phyloP scores from a whole-genome alignment of 371 early-diverging fungal species.

The Actinomucor elegans region DNA sequence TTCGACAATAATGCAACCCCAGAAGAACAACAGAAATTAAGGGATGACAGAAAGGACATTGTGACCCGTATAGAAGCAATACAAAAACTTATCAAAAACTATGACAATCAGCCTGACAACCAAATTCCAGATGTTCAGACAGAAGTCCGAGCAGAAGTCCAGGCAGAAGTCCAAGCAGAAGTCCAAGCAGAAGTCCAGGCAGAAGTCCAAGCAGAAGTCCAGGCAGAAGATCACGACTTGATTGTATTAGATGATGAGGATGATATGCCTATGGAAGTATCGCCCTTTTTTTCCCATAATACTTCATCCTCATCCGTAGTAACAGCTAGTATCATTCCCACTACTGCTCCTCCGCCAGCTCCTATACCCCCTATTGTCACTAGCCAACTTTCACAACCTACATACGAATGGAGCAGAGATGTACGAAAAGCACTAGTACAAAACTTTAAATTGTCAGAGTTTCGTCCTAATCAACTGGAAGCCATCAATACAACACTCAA shows the following conservation, averaged over 20 bases:
- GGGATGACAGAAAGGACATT: neutral
- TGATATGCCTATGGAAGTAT: neutral
- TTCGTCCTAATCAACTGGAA: constrained; percentile 92
- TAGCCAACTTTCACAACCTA: neutral
- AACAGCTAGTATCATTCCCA: neutral
- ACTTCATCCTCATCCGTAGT: neutral
- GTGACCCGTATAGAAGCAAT: neutral
- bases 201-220: neutral
- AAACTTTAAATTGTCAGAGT: constrained; percentile 78
- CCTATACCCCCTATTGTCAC: neutral
- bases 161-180: too few relatives aligned
- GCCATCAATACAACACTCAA: constrained; percentile 91
- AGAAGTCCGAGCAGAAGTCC: neutral
- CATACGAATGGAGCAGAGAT: constrained; percentile 77
- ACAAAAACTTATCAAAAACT: neutral
- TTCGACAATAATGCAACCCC: neutral
- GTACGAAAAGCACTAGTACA: constrained; percentile 71
- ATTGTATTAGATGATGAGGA: constrained; percentile 3
- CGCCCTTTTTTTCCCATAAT: constrained; percentile 4
- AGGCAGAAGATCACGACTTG: neutral
- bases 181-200: neutral
- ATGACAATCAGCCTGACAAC: too few relatives aligned
- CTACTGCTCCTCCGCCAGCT: neutral
- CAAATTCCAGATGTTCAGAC: too few relatives aligned
- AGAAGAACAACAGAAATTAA: neutral